Conservation (phyloP, 257 asterid species). For the Scutellaria galericulata region DNA sequence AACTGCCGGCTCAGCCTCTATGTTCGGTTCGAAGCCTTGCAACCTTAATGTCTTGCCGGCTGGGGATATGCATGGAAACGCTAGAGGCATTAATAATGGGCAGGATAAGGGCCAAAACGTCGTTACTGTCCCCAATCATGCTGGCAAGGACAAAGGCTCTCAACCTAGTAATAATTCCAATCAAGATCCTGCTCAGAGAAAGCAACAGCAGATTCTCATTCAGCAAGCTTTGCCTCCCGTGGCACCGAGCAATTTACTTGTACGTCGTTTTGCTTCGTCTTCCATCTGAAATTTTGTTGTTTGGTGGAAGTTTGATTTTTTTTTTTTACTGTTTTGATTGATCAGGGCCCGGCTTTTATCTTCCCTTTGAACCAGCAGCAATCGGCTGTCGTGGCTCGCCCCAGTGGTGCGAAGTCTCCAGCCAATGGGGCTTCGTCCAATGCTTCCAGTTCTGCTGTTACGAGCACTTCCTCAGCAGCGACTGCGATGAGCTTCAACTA, state of each 20-base stretch:
- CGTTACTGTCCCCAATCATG: constrained; percentile 47
- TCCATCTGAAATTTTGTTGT: neutral
- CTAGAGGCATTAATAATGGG: constrained; percentile 43
- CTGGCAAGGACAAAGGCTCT: constrained; percentile 64
- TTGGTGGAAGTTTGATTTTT: neutral
- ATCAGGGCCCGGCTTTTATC: constrained; percentile 84
- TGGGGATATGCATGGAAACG: constrained; percentile 59
- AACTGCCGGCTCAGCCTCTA: constrained; percentile 61
- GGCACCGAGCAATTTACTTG: constrained; percentile 74
- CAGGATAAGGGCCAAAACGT: constrained; percentile 62
- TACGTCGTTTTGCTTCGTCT: constrained; percentile 29
- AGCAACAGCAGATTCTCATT: constrained; percentile 79
- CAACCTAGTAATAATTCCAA: constrained; percentile 46
- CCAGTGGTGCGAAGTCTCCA: constrained; percentile 42
- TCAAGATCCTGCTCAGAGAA: constrained; percentile 67
- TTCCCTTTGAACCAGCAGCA: constrained; percentile 92
- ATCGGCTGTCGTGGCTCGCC: constrained; percentile 61
- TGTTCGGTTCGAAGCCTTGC: constrained; percentile 68
- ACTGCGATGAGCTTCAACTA: constrained; percentile 82
- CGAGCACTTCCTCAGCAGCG: constrained; percentile 44
- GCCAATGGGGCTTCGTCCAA: constrained; percentile 42
- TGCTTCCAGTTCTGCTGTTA: constrained; percentile 43
- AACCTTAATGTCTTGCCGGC: constrained; percentile 59
- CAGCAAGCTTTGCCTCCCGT: constrained; percentile 90
- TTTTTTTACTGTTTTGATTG: constrained; percentile 28